Percentiles rank a stretch among this genome's conserved stretches.
Evolutionary conservation across 2,329 filamentous ascomycete genomes (phyloP).

Genomic region (Monosporascus sp.): DNA sequence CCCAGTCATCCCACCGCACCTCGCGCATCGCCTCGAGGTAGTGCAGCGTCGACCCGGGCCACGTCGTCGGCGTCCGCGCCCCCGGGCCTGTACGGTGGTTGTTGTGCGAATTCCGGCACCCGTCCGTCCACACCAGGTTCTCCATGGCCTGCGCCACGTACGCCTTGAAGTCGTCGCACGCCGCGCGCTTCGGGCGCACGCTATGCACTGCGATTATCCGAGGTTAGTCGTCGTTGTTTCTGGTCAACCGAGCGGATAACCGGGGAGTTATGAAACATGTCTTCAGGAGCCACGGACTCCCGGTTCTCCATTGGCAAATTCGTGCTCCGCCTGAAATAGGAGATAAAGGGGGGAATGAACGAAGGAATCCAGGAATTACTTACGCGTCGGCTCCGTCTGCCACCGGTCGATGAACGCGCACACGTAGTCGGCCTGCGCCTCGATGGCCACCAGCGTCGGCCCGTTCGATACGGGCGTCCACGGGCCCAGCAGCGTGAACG

Average conservation of each 20-base stretch:
- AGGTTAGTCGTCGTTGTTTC: too few species aligned
- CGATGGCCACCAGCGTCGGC: conserved; percentile 27
- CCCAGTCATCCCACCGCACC: conserved; percentile 40
- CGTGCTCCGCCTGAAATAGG: too few species aligned
- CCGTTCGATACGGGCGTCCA: conserved; percentile 35
- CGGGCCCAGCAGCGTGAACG: conserved; percentile 33
- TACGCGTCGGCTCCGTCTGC: conserved; percentile 37
- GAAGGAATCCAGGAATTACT: too few species aligned
- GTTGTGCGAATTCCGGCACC: conserved; percentile 46
- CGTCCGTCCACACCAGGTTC: conserved; percentile 38
- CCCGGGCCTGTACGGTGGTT: conserved; percentile 28
- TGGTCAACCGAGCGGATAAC: not conserved
- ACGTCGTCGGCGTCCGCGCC: conserved; percentile 41
- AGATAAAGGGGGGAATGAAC: too few species aligned
- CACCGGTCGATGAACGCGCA: conserved; percentile 44
- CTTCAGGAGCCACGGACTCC: too few species aligned
- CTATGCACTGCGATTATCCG: conserved; percentile 21
- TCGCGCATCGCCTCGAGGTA: conserved; percentile 43
- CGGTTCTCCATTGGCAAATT: too few species aligned
- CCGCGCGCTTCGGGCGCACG: conserved; percentile 39
- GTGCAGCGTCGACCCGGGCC: conserved; percentile 41
- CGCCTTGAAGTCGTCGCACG: conserved; percentile 44
- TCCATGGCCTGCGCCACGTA: conserved; percentile 40
- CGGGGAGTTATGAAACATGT: too few species aligned
- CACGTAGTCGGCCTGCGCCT: conserved; percentile 45